Conservation (phyloP, 495 filamentous ascomycete species). For the Amphirosellinia nigrospora region DNA sequence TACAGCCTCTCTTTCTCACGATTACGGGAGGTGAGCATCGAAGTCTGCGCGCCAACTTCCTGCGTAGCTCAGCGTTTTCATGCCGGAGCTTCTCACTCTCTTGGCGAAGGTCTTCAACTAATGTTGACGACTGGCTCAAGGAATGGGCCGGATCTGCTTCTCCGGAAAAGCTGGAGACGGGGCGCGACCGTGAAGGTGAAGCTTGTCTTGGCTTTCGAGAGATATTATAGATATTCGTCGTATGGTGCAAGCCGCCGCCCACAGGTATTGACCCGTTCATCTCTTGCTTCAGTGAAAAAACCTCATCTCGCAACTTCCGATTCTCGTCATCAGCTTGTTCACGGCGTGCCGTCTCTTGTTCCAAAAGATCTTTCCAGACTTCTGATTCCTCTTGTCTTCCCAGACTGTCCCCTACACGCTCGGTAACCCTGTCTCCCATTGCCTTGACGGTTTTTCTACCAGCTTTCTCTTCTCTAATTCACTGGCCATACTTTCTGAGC, state of each 20-base stretch:
- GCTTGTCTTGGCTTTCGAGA: constrained; percentile 63
- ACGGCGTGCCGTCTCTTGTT: constrained; percentile 85
- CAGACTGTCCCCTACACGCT: constrained; percentile 64
- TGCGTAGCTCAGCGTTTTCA: constrained; percentile 89
- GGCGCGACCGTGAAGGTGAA: constrained; percentile 66
- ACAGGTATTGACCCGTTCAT: constrained; percentile 41
- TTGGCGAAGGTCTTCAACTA: constrained; percentile 65
- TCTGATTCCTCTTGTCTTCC: constrained; percentile 86
- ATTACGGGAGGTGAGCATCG: constrained; percentile 96
- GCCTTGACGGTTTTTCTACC: constrained; percentile 76
- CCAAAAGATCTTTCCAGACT: constrained; percentile 94
- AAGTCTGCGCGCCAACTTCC: constrained; percentile 96
- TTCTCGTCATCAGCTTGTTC: constrained; percentile 93
- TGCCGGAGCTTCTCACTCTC: constrained; percentile 82
- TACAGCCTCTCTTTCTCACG: constrained; percentile 93
- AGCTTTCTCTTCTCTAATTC: constrained; percentile 83
- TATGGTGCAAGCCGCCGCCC: constrained; percentile 55
- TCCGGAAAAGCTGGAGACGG: constrained; percentile 65
- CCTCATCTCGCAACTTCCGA: constrained; percentile 81
- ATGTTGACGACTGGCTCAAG: constrained; percentile 66
- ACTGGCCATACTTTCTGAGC: constrained; percentile 73
- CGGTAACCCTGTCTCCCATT: constrained; percentile 67
- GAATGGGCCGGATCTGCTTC: constrained; percentile 59
- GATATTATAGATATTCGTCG: constrained; percentile 66
- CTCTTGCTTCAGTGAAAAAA: constrained; percentile 75